Conservation (phyloP, 495 filamentous ascomycete genomes). For the Aspergillus affinis region DNA sequence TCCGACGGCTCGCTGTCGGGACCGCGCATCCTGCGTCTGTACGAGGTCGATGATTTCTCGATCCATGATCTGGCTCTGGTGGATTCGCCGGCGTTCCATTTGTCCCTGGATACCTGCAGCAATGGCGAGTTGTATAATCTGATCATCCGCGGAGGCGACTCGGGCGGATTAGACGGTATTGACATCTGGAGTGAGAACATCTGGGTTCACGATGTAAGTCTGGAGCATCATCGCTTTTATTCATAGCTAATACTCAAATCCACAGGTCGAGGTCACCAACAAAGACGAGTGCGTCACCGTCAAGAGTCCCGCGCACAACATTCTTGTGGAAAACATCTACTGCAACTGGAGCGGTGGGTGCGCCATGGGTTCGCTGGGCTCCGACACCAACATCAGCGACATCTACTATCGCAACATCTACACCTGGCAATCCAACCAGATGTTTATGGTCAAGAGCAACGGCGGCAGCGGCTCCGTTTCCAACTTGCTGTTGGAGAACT, state of each 20-base stretch:
- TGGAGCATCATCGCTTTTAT: neutral
- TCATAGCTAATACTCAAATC: neutral
- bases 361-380: slow-evolving; percentile 44
- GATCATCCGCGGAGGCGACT: slow-evolving; percentile 41
- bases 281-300: slow-evolving; percentile 50
- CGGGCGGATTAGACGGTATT: slow-evolving; percentile 45
- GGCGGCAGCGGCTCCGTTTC: slow-evolving; percentile 44
- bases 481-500: slow-evolving; percentile 19
- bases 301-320: slow-evolving; percentile 40
- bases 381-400: slow-evolving; percentile 34
- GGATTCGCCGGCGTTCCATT: slow-evolving; percentile 46
- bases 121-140: slow-evolving; percentile 48
- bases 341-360: slow-evolving; percentile 53
- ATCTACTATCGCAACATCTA: slow-evolving; percentile 46
- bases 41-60: slow-evolving; percentile 37
- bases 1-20: slow-evolving; percentile 18
- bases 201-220: slow-evolving; percentile 42
- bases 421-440: slow-evolving; percentile 49
- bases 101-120: slow-evolving; percentile 40
- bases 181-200: slow-evolving; percentile 45
- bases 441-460: slow-evolving; percentile 57
- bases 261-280: slow-evolving; percentile 46
- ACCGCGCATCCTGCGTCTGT: slow-evolving; percentile 32
- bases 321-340: slow-evolving; percentile 51
- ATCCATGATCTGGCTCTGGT: slow-evolving; percentile 46